Percentiles rank a stretch among this genome's conserved stretches.
phyloP scores from a whole-genome alignment of 2,329 filamentous ascomycete genomes.

The Fusarium sp. region DNA sequence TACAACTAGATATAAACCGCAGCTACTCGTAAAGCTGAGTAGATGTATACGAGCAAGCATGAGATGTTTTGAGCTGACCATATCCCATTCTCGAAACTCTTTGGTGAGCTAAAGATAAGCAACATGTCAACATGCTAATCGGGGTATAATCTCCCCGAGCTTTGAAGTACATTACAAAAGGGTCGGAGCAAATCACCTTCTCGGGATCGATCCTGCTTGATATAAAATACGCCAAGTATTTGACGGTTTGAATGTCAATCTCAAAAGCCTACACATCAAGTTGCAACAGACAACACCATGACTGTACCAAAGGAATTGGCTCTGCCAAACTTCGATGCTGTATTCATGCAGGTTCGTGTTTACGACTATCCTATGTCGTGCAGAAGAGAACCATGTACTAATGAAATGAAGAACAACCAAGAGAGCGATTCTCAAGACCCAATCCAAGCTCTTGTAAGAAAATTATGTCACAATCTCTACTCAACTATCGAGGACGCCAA shows the following conservation, averaged over 20 bases:
- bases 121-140: not conserved
- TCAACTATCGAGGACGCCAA: too few relatives aligned
- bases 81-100: not conserved
- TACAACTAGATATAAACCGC: fast-evolving
- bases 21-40: fast-evolving
- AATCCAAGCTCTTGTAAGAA: not conserved
- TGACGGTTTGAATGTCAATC: fast-evolving
- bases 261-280: fast-evolving
- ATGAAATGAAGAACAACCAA: not conserved
- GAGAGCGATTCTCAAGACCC: not conserved
- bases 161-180: fast-evolving
- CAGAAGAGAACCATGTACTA: too few relatives aligned
- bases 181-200: not conserved
- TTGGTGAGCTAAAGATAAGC: not conserved
- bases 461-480: fast-evolving
- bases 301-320: not conserved
- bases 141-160: not conserved
- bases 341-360: not conserved
- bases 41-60: fast-evolving
- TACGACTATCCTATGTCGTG: too few relatives aligned
- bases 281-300: not conserved
- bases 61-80: fast-evolving
- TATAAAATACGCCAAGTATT: not conserved
- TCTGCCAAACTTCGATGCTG: not conserved
- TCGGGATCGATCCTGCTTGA: not conserved